Percentiles rank a stretch among this genome's conserved stretches.
phyloP scores from a whole-genome alignment of 768 basidiomycete genomes.

The Dentipellis fragilis region DNA sequence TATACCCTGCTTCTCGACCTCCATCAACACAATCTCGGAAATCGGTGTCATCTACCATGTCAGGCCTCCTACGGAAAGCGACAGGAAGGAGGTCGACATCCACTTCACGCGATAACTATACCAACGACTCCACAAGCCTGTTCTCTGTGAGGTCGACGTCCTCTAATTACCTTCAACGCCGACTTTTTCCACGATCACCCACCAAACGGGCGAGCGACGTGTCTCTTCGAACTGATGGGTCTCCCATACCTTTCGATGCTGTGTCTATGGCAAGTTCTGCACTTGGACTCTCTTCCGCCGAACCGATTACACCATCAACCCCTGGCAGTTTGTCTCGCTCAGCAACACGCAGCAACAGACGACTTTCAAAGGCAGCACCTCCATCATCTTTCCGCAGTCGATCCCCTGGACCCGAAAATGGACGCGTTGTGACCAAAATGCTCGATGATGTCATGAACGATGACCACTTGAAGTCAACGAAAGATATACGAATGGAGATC shows the following conservation, averaged over 20 bases:
- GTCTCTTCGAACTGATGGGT: constrained; percentile 35
- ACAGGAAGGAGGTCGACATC: constrained; percentile 21
- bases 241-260: constrained; percentile 32
- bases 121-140: constrained; percentile 20
- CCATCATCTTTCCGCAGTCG: constrained; percentile 23
- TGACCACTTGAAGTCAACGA: constrained; percentile 45
- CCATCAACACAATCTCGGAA: constrained; percentile 8
- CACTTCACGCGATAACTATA: constrained; percentile 10
- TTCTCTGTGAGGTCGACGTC: constrained; percentile 18
- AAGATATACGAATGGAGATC: constrained; percentile 59
- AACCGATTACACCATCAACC: constrained; percentile 14
- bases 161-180: constrained; percentile 12
- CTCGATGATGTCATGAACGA: constrained; percentile 40
- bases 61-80: constrained; percentile 24
- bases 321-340: constrained; percentile 25
- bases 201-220: constrained; percentile 39
- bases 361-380: constrained; percentile 11
- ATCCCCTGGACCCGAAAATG: constrained; percentile 9
- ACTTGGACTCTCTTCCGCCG: constrained; percentile 17
- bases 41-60: constrained; percentile 24
- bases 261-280: not conserved
- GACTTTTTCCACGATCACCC: constrained; percentile 26
- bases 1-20: constrained; percentile 9
- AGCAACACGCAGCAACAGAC: constrained; percentile 15
- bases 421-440: constrained; percentile 12